Conservation (phyloP, 2,329 filamentous ascomycete genomes). For the Metarhizium guizhouense region DNA sequence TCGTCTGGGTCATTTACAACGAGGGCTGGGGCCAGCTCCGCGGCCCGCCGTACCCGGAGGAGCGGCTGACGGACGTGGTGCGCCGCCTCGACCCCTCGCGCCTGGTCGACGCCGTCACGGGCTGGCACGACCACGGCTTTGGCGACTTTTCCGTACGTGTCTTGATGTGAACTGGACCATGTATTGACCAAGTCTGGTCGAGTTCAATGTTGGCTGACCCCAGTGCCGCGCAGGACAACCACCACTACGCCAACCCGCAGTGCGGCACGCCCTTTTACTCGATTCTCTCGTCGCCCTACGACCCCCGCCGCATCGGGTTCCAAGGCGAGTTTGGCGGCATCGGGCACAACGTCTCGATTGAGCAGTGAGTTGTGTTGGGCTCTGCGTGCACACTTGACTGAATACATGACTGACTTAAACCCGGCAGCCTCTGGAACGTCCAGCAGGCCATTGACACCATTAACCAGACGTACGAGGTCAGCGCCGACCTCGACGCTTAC, state of each 20-base stretch:
- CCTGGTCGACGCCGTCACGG: conserved; percentile 52
- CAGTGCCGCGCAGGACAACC: conserved; percentile 46
- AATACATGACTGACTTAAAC: no score
- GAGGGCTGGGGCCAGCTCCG: conserved; percentile 60
- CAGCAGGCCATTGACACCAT: conserved; percentile 48
- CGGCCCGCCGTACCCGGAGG: conserved; percentile 42
- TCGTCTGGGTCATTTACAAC: conserved; percentile 62
- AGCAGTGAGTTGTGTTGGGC: conserved; percentile 37
- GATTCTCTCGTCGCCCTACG: conserved; percentile 43
- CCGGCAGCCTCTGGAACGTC: conserved; percentile 53
- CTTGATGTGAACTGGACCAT: background rate
- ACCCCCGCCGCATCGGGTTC: conserved; percentile 51
- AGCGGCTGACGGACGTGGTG: conserved; percentile 44
- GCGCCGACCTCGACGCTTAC: conserved; percentile 47
- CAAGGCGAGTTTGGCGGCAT: conserved; percentile 66
- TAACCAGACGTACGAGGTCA: conserved; percentile 60
- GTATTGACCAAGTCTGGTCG: no score
- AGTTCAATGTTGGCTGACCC: background rate
- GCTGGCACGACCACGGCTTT: conserved; percentile 60
- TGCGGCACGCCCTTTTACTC: conserved; percentile 64
- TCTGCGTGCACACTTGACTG: background rate
- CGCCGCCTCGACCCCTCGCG: conserved; percentile 52
- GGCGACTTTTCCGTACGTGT: conserved; percentile 46
- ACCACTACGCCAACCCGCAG: conserved; percentile 63
- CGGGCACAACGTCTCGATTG: conserved; percentile 53